Evolutionary conservation across 1,139 yeast genomes (phyloP), one percentile per base, ranked within the genome.

Genomic region (Maudiozyma humilis): DNA sequence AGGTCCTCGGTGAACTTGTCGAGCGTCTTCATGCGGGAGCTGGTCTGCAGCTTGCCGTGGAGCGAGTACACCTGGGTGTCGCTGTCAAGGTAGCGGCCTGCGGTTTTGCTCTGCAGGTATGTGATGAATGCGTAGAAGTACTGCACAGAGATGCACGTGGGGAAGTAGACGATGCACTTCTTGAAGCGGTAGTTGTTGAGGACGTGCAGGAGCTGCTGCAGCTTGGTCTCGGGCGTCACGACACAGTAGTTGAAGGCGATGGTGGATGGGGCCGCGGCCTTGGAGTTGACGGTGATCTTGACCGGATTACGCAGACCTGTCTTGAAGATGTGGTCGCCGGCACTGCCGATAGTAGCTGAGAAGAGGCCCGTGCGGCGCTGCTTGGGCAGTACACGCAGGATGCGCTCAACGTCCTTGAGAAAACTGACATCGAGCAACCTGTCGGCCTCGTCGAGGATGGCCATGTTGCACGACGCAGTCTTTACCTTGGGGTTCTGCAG

Each of bases 361-460:
- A 88, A 89, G 29, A 89, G 69, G 1, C 98, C 98, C 0, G 95
- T 88, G 57, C 98, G 74, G 57, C 95, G 77, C 65, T 91, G 98
- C 55, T 85, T 82, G 0, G 98, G 96, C 33, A 89, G 67, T 40
- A 72, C 65, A 42, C 76, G 72, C 38, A 88, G 69, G 27, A 88
- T 84, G 32, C 73, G 68, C 32, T 80, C 76, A 15, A 85, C 79
- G 45, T 86, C 88, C 42, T 70, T 70, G 33, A 76, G 78, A 60
- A 89, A 89, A 32, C 91, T 85, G 34, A 79, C 64, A 62, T 89
- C 97, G 34, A 91, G 69, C 39, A 91, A 70, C 52, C 87, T 77
- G 59, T 91, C 98, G 2, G 97, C 98, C 64, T 91, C 98, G 63
- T 91, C 98, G 42, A 91, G 65, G 7, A 93, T 80, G 16, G 83